Conservation (phyloP, 108 stramenopile genomes). For the Schizochytrium sp. region DNA sequence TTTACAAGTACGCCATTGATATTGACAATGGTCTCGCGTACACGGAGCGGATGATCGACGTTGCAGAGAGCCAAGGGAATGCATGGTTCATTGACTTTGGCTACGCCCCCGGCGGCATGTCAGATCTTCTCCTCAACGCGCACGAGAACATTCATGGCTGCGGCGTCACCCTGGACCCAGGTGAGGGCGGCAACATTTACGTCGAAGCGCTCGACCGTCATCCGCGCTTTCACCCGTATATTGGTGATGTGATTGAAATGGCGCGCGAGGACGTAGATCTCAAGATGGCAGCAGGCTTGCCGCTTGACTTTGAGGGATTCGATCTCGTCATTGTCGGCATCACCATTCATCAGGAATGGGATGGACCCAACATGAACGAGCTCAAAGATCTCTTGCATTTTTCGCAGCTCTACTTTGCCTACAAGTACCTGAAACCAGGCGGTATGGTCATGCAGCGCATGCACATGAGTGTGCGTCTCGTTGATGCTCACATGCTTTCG, state of each 20-base stretch:
- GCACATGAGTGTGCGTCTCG: slow-evolving; percentile 11
- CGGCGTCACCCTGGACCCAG: background rate
- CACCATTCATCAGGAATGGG: slow-evolving; percentile 12
- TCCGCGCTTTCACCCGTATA: background rate
- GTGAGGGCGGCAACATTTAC: background rate
- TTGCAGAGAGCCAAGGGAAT: background rate
- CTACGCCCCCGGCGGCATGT: slow-evolving; percentile 10
- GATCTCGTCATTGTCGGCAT: slow-evolving; percentile 8
- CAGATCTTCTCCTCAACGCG: slow-evolving; percentile 2
- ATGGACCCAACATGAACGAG: slow-evolving; percentile 11
- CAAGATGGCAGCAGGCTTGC: background rate
- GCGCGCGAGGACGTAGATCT: background rate
- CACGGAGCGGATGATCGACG: background rate
- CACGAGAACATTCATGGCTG: background rate
- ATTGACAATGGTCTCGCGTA: slow-evolving; percentile 4
- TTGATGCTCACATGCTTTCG: background rate
- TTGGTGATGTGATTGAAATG: slow-evolving; percentile 1
- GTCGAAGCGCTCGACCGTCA: background rate
- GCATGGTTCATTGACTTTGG: slow-evolving; percentile 13
- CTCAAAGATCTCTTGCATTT: slow-evolving; percentile 7
- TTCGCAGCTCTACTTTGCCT: slow-evolving; percentile 2
- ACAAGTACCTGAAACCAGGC: slow-evolving; percentile 8
- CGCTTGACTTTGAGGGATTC: slow-evolving; percentile 3
- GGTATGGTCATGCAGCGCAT: slow-evolving; percentile 18
- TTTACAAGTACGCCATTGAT: background rate